phyloP scores from a whole-genome alignment of 139 green algal genomes.

The Picochlorum sp. region DNA sequence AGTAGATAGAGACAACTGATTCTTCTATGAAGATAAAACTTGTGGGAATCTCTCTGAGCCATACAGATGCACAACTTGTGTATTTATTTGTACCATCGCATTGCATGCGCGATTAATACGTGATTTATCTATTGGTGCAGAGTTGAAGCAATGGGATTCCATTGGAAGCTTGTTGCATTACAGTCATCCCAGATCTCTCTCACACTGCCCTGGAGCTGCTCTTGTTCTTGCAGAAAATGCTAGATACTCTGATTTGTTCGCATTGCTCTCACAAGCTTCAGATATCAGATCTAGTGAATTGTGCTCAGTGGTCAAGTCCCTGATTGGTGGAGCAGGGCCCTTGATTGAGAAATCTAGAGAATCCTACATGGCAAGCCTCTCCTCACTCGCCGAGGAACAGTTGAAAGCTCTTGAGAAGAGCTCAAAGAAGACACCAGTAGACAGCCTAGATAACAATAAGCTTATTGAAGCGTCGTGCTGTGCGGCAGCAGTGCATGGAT shows the following conservation, averaged over 20 bases:
- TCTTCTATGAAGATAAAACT: slow-evolving; percentile 9
- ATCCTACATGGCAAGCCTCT: too few species aligned
- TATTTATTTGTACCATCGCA: not conserved
- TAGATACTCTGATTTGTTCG: slow-evolving; percentile 6
- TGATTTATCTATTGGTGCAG: slow-evolving; percentile 6
- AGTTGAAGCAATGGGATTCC: slow-evolving; percentile 6
- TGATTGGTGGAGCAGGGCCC: not conserved
- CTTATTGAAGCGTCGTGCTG: not conserved
- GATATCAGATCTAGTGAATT: slow-evolving; percentile 11
- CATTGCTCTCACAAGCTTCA: slow-evolving; percentile 1
- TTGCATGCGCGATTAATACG: not conserved
- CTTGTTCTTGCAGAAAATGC: slow-evolving; percentile 1
- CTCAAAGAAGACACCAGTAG: not conserved
- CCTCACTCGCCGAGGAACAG: too few species aligned
- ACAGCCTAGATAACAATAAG: not conserved
- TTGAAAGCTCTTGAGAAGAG: not conserved
- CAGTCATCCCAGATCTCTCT: slow-evolving; percentile 14
- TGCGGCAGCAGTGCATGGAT: slow-evolving; percentile 7
- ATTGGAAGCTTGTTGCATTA: slow-evolving; percentile 8
- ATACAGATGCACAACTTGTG: not conserved
- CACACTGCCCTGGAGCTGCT: slow-evolving; percentile 14
- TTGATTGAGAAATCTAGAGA: too few species aligned
- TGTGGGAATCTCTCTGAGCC: slow-evolving; percentile 21
- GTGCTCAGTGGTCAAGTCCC: slow-evolving; percentile 7
- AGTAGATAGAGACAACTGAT: slow-evolving; percentile 25